Conservation (phyloP, 179 eudicot genomes). For the Beta macrorhiza region DNA sequence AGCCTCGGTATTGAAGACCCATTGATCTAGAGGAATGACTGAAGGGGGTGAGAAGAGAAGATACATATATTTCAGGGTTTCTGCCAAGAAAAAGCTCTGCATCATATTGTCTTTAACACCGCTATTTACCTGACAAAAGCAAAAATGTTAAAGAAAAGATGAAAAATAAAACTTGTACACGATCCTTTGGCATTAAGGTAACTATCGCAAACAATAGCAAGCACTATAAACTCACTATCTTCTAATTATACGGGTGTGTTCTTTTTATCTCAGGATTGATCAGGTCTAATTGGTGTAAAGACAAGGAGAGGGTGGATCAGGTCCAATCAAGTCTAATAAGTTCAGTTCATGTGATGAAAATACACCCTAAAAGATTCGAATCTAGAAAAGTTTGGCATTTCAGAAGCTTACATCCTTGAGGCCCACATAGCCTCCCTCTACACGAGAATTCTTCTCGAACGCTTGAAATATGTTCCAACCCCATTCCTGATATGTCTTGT, state of each 20-base stretch:
- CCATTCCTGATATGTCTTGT: constrained; percentile 97
- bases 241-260: too few species aligned
- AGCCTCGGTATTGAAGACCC: constrained; percentile 99
- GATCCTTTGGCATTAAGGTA: neutral
- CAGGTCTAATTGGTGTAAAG: too few species aligned
- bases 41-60: constrained; percentile 90
- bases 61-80: constrained; percentile 93
- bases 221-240: too few species aligned
- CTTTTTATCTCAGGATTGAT: too few species aligned
- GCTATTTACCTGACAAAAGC: constrained; percentile 65
- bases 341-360: neutral
- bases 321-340: too few species aligned
- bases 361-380: neutral
- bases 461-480: constrained; percentile 99
- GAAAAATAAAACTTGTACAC: neutral
- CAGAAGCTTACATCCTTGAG: constrained; percentile 82
- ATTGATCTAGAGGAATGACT: constrained; percentile 81
- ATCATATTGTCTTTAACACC: constrained; percentile 98
- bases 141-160: neutral
- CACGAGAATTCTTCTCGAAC: constrained; percentile 89
- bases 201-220: too few species aligned
- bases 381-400: neutral
- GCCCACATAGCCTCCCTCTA: constrained; percentile 95
- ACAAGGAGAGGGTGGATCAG: too few species aligned
- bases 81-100: constrained; percentile 99